A percentile compares a stretch with the other conserved stretches of the same genome.
phyloP scores from a whole-genome alignment of 352 stramenopile species.

The Phytophthora megakarya region DNA sequence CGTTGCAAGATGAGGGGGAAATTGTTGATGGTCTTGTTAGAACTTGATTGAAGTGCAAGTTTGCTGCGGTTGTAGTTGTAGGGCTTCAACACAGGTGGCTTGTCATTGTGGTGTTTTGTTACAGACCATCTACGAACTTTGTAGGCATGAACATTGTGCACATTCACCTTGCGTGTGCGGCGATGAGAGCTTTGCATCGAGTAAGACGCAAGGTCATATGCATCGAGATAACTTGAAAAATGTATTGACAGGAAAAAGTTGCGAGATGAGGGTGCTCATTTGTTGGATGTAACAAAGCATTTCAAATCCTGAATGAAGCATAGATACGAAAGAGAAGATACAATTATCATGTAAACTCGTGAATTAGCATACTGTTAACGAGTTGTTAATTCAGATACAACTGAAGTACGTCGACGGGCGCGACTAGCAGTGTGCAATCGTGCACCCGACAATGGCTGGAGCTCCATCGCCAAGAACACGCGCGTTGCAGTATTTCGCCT shows the following conservation, averaged over 20 bases:
- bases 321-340: conserved; percentile 22
- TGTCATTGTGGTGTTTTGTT: too few species aligned
- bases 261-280: neutral
- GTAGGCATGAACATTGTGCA: too few species aligned
- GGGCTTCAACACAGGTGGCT: conserved; percentile 23
- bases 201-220: conserved; percentile 8
- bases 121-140: too few species aligned
- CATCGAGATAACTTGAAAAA: conserved; percentile 5
- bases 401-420: neutral
- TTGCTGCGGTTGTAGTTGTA: conserved; percentile 1
- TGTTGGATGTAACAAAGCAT: conserved; percentile 6
- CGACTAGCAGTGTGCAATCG: conserved; percentile 4
- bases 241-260: conserved; percentile 7
- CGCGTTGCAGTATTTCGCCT: conserved; percentile 13
- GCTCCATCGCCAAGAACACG: neutral
- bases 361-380: neutral
- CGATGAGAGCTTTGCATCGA: conserved; percentile 8
- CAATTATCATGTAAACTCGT: too few species aligned
- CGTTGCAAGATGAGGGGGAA: conserved; percentile 18
- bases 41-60: conserved; percentile 10
- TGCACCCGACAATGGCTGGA: conserved; percentile 24
- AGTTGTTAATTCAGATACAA: conserved; percentile 13
- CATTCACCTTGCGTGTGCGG: conserved; percentile 13
- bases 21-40: neutral
- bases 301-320: conserved; percentile 23